phyloP scores from a whole-genome alignment of 164 flowering plant species.

The Cinnamomum micranthum region DNA sequence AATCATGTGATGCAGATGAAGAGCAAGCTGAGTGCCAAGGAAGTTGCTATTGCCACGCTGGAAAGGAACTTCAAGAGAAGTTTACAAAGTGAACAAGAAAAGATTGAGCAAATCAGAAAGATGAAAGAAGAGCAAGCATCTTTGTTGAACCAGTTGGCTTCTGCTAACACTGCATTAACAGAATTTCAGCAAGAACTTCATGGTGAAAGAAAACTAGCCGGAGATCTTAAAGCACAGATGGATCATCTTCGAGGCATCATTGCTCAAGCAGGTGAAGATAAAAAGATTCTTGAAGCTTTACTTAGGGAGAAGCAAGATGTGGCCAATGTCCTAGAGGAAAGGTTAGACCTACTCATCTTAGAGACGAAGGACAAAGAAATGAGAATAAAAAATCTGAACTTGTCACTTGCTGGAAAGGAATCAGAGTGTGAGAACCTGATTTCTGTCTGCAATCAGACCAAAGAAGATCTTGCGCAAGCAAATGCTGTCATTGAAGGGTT shows the following conservation, averaged over 20 bases:
- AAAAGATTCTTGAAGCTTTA: slow-evolving; percentile 44
- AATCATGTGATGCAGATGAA: slow-evolving; percentile 45
- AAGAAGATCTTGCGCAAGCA: slow-evolving; percentile 43
- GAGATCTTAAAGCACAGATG: slow-evolving; percentile 43
- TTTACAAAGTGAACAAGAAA: slow-evolving; percentile 32
- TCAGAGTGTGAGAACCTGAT: slow-evolving; percentile 37
- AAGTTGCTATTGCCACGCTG: slow-evolving; percentile 27
- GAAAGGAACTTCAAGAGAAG: slow-evolving; percentile 30
- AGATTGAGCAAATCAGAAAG: slow-evolving; percentile 20
- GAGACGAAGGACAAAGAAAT: slow-evolving; percentile 69
- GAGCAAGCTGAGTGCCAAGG: slow-evolving; percentile 47
- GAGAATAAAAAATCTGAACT: slow-evolving; percentile 30
- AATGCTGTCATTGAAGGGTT: slow-evolving; percentile 33
- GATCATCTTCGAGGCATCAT: slow-evolving; percentile 41
- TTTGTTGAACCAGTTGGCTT: slow-evolving; percentile 29
- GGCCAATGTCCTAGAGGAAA: slow-evolving; percentile 49
- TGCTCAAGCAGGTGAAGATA: slow-evolving; percentile 38
- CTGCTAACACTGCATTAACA: slow-evolving; percentile 42
- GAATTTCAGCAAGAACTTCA: slow-evolving; percentile 54
- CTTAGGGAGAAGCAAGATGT: slow-evolving; percentile 51
- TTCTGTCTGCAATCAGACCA: slow-evolving; percentile 31
- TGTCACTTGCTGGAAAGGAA: slow-evolving; percentile 54
- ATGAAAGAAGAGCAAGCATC: slow-evolving; percentile 36
- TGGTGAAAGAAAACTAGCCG: slow-evolving; percentile 43
- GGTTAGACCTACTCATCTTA: slow-evolving; percentile 40